Percentiles rank a stretch among this genome's conserved stretches.
Evolutionary conservation across 148 eudicot species (phyloP).

Genomic region (Oxyria digyna): DNA sequence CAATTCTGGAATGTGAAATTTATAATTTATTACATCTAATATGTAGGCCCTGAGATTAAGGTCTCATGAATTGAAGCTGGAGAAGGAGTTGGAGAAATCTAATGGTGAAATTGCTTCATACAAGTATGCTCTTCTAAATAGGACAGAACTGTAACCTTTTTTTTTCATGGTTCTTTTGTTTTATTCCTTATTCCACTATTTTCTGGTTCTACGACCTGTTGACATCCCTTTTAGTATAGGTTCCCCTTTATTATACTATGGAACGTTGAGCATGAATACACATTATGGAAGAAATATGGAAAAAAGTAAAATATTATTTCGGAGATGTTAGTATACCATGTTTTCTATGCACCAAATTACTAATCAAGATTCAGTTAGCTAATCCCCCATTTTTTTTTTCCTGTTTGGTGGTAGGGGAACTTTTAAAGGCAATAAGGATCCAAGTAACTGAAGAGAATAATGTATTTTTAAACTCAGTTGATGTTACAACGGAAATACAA

Average conservation of each 20-base stretch:
- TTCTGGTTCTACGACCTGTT: not conserved
- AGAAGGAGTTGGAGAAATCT: constrained; percentile 73
- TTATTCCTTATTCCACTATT: not conserved
- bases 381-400: not conserved
- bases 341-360: not conserved
- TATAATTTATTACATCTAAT: not conserved
- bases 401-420: not conserved
- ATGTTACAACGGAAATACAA: not conserved
- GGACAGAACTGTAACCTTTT: not conserved
- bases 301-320: not conserved
- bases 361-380: not conserved
- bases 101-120: constrained; percentile 60
- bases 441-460: not conserved
- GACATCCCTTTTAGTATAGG: not conserved
- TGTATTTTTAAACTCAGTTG: not conserved
- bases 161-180: constrained; percentile 6
- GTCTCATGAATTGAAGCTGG: constrained; percentile 86
- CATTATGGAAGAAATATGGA: not conserved
- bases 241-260: not conserved
- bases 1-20: not conserved
- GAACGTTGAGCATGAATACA: not conserved
- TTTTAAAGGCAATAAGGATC: not conserved
- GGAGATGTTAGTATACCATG: not conserved
- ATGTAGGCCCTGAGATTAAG: constrained; percentile 78
- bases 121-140: constrained; percentile 35